These are phyloP conservation scores for Hericium erinaceus DNA, from an alignment of 768 basidiomycete species.

Conservation along the genomic window DNA sequence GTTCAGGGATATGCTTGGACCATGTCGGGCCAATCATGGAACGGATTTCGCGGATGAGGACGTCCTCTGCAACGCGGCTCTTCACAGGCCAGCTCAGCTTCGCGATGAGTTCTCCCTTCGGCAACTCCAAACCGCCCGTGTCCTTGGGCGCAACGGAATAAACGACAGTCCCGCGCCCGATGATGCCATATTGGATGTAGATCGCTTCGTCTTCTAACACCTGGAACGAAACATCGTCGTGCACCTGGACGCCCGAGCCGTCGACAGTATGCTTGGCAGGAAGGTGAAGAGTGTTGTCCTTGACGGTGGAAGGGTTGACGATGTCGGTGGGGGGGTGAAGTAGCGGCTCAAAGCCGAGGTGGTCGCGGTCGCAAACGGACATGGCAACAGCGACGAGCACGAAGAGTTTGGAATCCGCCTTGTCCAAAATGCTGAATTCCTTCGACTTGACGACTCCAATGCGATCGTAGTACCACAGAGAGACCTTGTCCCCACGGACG, in stretches of 20 bases:
- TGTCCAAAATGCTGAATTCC: conserved; percentile 24
- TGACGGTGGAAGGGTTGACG: not conserved
- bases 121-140: not conserved
- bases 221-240: not conserved
- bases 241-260: not conserved
- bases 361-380: not conserved
- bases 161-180: not conserved
- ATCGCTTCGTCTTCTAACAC: not conserved
- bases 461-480: not conserved
- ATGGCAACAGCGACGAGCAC: not conserved
- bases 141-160: not conserved
- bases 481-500: not conserved
- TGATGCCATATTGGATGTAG: not conserved
- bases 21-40: not conserved
- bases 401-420: conserved; percentile 33
- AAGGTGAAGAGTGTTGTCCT: not conserved
- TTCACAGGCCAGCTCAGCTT: not conserved
- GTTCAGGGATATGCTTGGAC: not conserved
- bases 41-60: not conserved
- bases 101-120: not conserved
- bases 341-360: not conserved
- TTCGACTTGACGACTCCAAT: not conserved
- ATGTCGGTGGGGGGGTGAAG: not conserved
- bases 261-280: not conserved
- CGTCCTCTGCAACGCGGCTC: not conserved